Percentiles rank a stretch among this genome's conserved stretches.
These are phyloP conservation scores for Alisma plantagoaquatica DNA, from an alignment of 106 monocot genomes.

Conservation along the genomic window DNA sequence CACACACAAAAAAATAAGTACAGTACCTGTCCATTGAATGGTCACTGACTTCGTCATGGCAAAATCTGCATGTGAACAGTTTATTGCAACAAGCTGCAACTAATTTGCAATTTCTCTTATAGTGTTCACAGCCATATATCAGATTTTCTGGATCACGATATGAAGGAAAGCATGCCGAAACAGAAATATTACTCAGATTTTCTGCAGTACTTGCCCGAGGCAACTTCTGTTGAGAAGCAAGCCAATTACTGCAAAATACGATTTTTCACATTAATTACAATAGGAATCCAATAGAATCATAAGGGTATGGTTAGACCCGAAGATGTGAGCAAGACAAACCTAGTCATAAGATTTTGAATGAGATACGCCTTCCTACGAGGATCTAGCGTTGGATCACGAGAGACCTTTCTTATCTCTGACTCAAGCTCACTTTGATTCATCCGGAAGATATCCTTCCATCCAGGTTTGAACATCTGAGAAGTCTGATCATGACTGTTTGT, in stretches of 20 bases:
- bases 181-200: constrained; percentile 13
- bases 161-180: constrained; percentile 66
- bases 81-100: constrained; percentile 92
- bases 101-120: constrained; percentile 93
- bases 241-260: constrained; percentile 67
- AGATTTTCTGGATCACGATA: constrained; percentile 70
- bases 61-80: constrained; percentile 90
- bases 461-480: constrained; percentile 93
- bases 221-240: constrained; percentile 92
- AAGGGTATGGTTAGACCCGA: not conserved
- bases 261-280: not conserved
- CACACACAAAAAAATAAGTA: constrained; percentile 3
- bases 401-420: constrained; percentile 85
- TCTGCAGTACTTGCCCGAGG: constrained; percentile 39
- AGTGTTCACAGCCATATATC: constrained; percentile 90
- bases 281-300: not conserved
- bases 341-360: constrained; percentile 98
- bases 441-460: constrained; percentile 96
- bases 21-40: constrained; percentile 94
- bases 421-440: constrained; percentile 99
- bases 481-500: constrained; percentile 62
- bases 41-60: constrained; percentile 98
- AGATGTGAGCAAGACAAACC: constrained; percentile 28
- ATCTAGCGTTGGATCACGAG: constrained; percentile 86
- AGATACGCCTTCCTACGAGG: constrained; percentile 94